Percentiles rank a stretch among this genome's conserved stretches.
Conservation (phyloP, 2,329 filamentous ascomycete species). For the Periconia sp. region DNA sequence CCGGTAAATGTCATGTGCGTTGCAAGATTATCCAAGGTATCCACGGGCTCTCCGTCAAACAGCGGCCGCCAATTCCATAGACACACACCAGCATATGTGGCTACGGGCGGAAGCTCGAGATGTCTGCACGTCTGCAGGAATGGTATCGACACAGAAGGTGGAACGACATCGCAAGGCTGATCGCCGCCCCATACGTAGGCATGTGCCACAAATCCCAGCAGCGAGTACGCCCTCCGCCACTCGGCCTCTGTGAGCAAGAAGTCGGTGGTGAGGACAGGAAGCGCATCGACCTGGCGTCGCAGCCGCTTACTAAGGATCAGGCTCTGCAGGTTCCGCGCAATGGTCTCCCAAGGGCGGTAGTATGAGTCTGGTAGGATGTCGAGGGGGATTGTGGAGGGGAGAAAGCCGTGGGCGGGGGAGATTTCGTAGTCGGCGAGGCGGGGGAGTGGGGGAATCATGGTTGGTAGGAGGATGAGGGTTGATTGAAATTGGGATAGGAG, state of each 20-base stretch:
- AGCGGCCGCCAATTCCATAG: conserved; percentile 97
- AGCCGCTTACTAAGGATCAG: conserved; percentile 84
- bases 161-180: conserved; percentile 72
- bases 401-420: conserved; percentile 79
- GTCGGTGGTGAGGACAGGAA: conserved; percentile 81
- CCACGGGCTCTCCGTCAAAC: conserved; percentile 78
- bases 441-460: conserved; percentile 48
- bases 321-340: conserved; percentile 82
- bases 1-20: conserved; percentile 91
- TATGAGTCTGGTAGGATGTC: conserved; percentile 82
- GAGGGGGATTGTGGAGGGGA: conserved; percentile 79
- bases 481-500: no score
- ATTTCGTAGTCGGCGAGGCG: conserved; percentile 75
- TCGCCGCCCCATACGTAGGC: conserved; percentile 89
- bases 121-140: conserved; percentile 74
- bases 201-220: conserved; percentile 79
- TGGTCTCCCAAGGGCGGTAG: conserved; percentile 92
- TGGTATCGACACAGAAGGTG: conserved; percentile 79
- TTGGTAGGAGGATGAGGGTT: no score
- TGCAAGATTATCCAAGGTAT: conserved; percentile 83
- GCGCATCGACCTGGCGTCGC: conserved; percentile 74
- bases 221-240: conserved; percentile 84
- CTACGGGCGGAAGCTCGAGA: conserved; percentile 87
- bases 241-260: conserved; percentile 81
- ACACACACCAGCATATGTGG: conserved; percentile 87